A percentile compares a stretch with the other conserved stretches of the same genome.
These are phyloP conservation scores for Suhomyces ambrosiae DNA, from an alignment of 1,139 yeast genomes.

Conservation along the genomic window DNA sequence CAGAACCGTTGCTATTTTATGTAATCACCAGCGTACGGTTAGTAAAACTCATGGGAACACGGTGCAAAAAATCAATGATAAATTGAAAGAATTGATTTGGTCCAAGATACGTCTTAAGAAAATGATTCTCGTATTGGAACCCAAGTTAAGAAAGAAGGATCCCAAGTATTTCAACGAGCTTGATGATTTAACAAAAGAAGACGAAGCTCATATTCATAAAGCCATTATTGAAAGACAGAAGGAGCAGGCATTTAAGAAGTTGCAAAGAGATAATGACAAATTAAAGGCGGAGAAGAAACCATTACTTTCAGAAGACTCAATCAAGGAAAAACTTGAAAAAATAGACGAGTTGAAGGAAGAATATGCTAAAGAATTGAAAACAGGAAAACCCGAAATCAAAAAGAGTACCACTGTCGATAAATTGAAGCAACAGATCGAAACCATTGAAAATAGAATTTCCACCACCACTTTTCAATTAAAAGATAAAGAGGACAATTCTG, in stretches of 20 bases:
- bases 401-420: conserved; percentile 65
- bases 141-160: conserved; percentile 52
- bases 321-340: conserved; percentile 60
- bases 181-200: conserved; percentile 69
- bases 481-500: conserved; percentile 92
- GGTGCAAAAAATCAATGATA: conserved; percentile 76
- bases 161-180: conserved; percentile 66
- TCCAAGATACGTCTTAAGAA: conserved; percentile 73
- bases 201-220: conserved; percentile 59
- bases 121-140: conserved; percentile 69
- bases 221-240: conserved; percentile 59
- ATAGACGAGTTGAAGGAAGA: conserved; percentile 58
- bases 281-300: conserved; percentile 58
- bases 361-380: conserved; percentile 59
- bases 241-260: conserved; percentile 65
- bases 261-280: conserved; percentile 78
- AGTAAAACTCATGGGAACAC: conserved; percentile 80
- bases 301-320: conserved; percentile 53
- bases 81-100: conserved; percentile 80
- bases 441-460: conserved; percentile 68
- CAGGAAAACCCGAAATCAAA: conserved; percentile 62
- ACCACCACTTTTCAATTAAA: conserved; percentile 74
- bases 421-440: conserved; percentile 69
- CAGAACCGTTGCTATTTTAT: conserved; percentile 89
- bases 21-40: conserved; percentile 96